phyloP scores from a whole-genome alignment of 202 grass and related monocot species.

The Brachypodium distachyon region DNA sequence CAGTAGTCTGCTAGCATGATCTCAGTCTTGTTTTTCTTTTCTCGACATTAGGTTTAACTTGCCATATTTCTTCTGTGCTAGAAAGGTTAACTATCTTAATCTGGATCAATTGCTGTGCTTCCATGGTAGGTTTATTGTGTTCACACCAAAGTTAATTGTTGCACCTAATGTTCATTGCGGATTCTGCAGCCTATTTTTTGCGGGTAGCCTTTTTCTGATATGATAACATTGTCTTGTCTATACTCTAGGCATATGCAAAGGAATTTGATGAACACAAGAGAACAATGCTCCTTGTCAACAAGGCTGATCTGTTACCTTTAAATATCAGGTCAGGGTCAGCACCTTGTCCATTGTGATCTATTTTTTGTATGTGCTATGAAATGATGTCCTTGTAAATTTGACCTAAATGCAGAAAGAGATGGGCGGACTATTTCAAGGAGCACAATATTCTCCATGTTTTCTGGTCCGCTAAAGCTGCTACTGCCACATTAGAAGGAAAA shows the following conservation, averaged over 20 bases:
- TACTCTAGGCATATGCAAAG: constrained; percentile 62
- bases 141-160: not conserved
- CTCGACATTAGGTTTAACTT: not conserved
- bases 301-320: constrained; percentile 77
- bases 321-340: constrained; percentile 73
- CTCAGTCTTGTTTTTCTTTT: not conserved
- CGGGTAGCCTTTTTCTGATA: not conserved
- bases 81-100: not conserved
- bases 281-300: constrained; percentile 91
- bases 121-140: not conserved
- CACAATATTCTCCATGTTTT: constrained; percentile 73
- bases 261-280: constrained; percentile 86
- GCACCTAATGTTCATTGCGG: not conserved
- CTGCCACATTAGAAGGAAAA: constrained; percentile 81
- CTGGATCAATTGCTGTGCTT: not conserved
- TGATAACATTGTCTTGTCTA: constrained; percentile 18
- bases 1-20: not conserved
- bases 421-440: constrained; percentile 72
- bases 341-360: not conserved
- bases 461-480: constrained; percentile 94
- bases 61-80: not conserved
- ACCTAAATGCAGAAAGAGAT: constrained; percentile 49
- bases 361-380: not conserved
- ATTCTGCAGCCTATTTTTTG: too few species aligned
- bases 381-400: constrained; percentile 7